Evolutionary conservation across 495 filamentous ascomycete species (phyloP).

Genomic region (Aspergillus heteromorphus): DNA sequence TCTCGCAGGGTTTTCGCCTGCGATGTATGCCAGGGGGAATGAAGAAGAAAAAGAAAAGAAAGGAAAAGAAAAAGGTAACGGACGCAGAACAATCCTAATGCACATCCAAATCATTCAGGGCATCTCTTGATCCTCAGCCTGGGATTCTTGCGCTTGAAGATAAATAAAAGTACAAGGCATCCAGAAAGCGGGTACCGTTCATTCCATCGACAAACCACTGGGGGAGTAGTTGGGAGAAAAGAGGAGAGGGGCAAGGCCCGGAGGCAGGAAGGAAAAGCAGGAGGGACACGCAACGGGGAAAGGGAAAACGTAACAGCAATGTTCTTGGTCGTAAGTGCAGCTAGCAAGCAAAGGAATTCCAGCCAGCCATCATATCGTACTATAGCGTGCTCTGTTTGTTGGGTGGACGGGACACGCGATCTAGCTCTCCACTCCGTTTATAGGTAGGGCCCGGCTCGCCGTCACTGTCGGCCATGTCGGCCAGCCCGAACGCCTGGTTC

Average conservation of each 20-base stretch:
- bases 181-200: conserved; percentile 1
- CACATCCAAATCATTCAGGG: conserved; percentile 37
- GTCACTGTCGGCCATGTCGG: conserved; percentile 66
- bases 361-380: conserved; percentile 17
- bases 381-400: conserved; percentile 41
- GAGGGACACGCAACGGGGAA: conserved; percentile 5
- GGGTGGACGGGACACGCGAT: conserved; percentile 23
- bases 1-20: conserved; percentile 17
- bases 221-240: conserved; percentile 12
- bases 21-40: conserved; percentile 8
- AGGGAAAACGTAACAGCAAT: conserved; percentile 17
- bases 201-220: background rate
- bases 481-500: conserved; percentile 59
- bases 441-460: conserved; percentile 43
- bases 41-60: conserved; percentile 11
- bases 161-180: conserved; percentile 33
- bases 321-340: conserved; percentile 19
- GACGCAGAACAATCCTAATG: conserved; percentile 19
- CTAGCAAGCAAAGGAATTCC: background rate
- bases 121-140: conserved; percentile 29
- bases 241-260: background rate
- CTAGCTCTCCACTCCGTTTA: conserved; percentile 22
- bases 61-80: conserved; percentile 11
- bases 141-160: conserved; percentile 21
- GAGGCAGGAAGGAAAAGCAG: background rate